Evolutionary conservation across 139 green algal species (phyloP), one percentile per base, ranked within the genome.

Genomic region (Penium margaritaceum): DNA sequence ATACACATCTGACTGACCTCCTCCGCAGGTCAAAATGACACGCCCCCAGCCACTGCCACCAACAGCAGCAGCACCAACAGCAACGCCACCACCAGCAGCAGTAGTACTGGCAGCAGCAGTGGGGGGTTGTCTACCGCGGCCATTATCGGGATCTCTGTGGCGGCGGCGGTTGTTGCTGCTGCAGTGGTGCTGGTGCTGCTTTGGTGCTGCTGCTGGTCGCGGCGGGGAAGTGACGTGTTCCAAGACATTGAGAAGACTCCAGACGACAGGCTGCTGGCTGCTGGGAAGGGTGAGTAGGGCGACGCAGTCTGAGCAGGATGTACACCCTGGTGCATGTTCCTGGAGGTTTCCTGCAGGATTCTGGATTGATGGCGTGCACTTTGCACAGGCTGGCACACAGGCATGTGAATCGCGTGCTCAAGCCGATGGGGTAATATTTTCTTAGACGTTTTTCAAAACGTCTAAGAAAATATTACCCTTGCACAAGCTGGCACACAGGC

Each of bases 141-240:
- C 17, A 60, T 60, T 27, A 60, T 60, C 47, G 47, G 47, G n/a
- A 24, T 60, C n/a, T n/a, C 47, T 24, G 47, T 60, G 47, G 47
- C 47, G 19, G 47, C n/a, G 5, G 29, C 30, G 9, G 47, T 60
- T 3, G 47, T 60, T 5, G 47, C 47, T 1, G 47, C 30, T n/a
- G n/a, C 30, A 24, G n/a, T 60, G 3, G 15, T 60, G 47, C n/a
- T 60, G 15, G 47, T 24, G 47, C 47, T 60, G 12, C n/a, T 60
- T n/a, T 7, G 29, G 15, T 24, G 29, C 12, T 60, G 47, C 47
- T 24, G 47, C 47, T 60, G 47, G n/a, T 24, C n/a, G 0, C 47
- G n/a, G n/a, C 29, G 47, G n/a, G n/a, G 47, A n/a, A 60, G 30
- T n/a, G 47, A 60, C 47, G 47, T 24, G 0, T 60, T 60, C 2